Evolutionary conservation across 768 basidiomycete species (phyloP), one percentile per base, ranked within the genome.

Genomic region (Brasilioporus rufonigricans): DNA sequence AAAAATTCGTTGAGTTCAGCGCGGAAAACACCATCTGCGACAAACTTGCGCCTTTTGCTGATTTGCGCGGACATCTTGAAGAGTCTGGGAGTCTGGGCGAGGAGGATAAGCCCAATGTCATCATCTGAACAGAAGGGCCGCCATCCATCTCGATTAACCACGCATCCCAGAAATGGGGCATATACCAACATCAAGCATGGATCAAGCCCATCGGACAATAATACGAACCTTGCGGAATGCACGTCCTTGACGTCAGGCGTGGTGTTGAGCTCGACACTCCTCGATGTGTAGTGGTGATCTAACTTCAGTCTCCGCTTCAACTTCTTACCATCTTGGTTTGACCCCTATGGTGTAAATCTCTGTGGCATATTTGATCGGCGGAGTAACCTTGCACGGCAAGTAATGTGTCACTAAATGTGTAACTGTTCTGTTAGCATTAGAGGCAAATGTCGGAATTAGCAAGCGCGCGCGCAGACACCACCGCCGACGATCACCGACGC

Each of bases 1-100:
- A 98, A 97, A 84, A 99, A 98, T 77, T 99, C 97, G 72, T 93
- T 93, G 74, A 99, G 85, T 78, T 99, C 97, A 64, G 97, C 97
- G 73, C 93, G 93, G 84, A 95, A 96, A 53, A 98, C 95, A 86
- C 95, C 95, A 72, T 97, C 95, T 53, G 94, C 93, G 68, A 96
- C 91, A 69, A 96, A 95, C 85, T 94, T 98, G 81, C 93, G 87
- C 82, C 95, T 96, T 80, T 98, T 97, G 82, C 91, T 93, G 81
- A 97, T 93, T 70, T 88, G 87, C 64, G 82, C 71, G 70, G 90
- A 80, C 91, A 93, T 93, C 67, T 79, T 84, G 74, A 61, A 44
- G 51, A 31, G 26, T 11, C 7, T 39, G 43, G 32, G 26, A 43
- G 57, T 54, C 68, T 70, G 48, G 32, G 44, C 39, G 44, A 43